Percentiles rank a stretch among this genome's conserved stretches.
phyloP scores from a whole-genome alignment of 2,329 filamentous ascomycete genomes.

The Pestalotiopsis sp. region DNA sequence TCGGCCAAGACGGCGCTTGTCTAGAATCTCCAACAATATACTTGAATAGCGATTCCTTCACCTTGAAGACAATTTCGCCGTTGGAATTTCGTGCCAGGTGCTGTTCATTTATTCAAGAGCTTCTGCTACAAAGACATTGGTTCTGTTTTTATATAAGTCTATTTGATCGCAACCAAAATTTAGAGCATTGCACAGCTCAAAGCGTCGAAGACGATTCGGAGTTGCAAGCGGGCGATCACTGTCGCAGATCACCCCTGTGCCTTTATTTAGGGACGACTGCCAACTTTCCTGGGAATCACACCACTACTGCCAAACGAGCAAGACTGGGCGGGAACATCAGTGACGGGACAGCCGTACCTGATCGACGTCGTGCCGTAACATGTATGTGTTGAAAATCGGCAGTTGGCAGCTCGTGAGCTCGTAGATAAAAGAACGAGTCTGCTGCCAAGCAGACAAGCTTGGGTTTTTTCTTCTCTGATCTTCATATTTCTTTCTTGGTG shows the following conservation, averaged over 20 bases:
- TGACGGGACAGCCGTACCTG: background rate
- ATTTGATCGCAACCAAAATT: background rate
- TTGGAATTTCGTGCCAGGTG: background rate
- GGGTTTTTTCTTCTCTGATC: background rate
- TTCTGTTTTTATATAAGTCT: too few relatives aligned
- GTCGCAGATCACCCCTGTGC: conserved; percentile 9
- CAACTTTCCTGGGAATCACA: background rate
- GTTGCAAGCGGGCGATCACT: conserved; percentile 8
- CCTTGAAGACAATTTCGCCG: background rate
- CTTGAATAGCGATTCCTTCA: background rate
- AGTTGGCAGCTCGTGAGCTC: background rate
- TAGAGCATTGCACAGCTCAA: background rate
- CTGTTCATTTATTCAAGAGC: too few relatives aligned
- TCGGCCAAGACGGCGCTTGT: background rate
- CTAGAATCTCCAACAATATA: background rate
- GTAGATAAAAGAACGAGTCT: background rate
- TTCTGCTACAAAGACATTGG: too few relatives aligned
- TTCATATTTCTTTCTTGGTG: background rate
- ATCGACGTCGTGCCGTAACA: background rate
- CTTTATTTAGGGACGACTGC: conserved; percentile 9
- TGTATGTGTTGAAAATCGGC: background rate
- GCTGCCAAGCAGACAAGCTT: background rate
- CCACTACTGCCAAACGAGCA: background rate
- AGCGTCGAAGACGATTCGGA: background rate
- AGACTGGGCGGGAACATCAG: background rate